phyloP scores from a whole-genome alignment of 2,329 filamentous ascomycete species.

The Zopfia rhizophila region DNA sequence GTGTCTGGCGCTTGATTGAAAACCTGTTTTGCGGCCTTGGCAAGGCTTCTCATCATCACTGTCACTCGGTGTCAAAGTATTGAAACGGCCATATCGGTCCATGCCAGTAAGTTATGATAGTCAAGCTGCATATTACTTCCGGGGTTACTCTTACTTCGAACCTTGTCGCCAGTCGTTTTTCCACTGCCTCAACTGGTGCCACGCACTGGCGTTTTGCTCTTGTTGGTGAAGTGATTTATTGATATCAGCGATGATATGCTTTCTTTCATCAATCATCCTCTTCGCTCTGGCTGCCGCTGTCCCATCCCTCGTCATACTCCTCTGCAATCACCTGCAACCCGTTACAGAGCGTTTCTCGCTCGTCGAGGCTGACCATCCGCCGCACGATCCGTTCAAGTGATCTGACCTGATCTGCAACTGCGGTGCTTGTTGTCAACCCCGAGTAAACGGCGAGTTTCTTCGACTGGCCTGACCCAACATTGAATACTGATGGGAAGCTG shows the following conservation, averaged over 20 bases:
- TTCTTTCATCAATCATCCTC: conserved; percentile 66
- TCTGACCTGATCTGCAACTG: conserved; percentile 75
- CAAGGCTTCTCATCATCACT: too few relatives aligned
- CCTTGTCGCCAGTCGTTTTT: conserved; percentile 6
- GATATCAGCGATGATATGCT: conserved; percentile 16
- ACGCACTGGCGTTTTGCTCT: conserved; percentile 8
- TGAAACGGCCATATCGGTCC: conserved; percentile 27
- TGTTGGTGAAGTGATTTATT: conserved; percentile 22
- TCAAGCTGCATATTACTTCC: conserved; percentile 24
- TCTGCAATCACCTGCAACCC: conserved; percentile 84
- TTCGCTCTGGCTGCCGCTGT: conserved; percentile 71
- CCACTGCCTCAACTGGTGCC: background rate
- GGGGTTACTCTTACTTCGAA: conserved; percentile 18
- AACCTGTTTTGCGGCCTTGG: too few relatives aligned
- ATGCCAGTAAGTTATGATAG: conserved; percentile 34
- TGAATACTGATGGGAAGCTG: conserved; percentile 83
- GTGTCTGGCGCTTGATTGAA: too few relatives aligned
- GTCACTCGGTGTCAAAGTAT: conserved; percentile 29
- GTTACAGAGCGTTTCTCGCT: conserved; percentile 85
- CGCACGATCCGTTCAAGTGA: conserved; percentile 71
- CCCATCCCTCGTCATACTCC: conserved; percentile 89
- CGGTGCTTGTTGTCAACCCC: conserved; percentile 77
- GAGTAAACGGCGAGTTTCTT: conserved; percentile 58
- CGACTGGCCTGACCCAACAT: conserved; percentile 52
- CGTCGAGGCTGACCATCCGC: conserved; percentile 74